Percentiles rank a stretch among this genome's conserved stretches.
These are phyloP conservation scores for Ilyonectria robusta DNA, from an alignment of 2,329 filamentous ascomycete genomes.

Conservation along the genomic window DNA sequence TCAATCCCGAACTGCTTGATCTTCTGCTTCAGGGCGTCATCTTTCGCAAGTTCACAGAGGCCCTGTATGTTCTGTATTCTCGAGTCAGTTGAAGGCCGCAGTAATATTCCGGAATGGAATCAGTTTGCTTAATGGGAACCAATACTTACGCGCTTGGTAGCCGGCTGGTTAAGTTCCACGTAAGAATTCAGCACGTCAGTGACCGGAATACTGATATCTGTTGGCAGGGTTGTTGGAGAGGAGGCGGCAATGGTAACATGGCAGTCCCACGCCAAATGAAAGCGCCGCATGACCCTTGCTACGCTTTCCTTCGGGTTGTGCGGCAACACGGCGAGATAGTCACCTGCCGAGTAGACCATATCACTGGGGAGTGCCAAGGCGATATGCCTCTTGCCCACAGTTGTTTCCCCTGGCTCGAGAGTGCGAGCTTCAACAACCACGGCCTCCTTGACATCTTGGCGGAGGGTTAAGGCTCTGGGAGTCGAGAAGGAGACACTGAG, in stretches of 20 bases:
- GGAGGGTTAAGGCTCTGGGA: constrained; percentile 41
- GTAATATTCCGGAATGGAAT: too few species aligned
- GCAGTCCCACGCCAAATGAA: constrained; percentile 78
- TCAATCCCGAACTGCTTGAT: constrained; percentile 64
- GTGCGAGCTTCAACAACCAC: constrained; percentile 20
- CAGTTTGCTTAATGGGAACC: not conserved
- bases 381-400: constrained; percentile 72
- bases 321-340: constrained; percentile 82
- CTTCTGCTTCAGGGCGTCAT: constrained; percentile 58
- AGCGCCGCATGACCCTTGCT: constrained; percentile 74
- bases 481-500: constrained; percentile 39
- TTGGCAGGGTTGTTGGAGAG: constrained; percentile 67
- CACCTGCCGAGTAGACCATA: constrained; percentile 74
- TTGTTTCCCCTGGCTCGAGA: constrained; percentile 64
- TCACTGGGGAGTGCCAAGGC: not conserved
- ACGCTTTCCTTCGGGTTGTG: constrained; percentile 76
- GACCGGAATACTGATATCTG: constrained; percentile 70
- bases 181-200: constrained; percentile 77
- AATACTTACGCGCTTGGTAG: constrained; percentile 72
- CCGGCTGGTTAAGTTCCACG: constrained; percentile 80
- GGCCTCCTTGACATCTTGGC: constrained; percentile 44
- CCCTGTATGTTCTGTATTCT: constrained; percentile 54
- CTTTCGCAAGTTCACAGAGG: constrained; percentile 63
- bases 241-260: constrained; percentile 67
- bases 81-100: not conserved